Base-by-base conservation (phyloP, 345 rosid genomes). In the Clarkia xantiana region DNA sequence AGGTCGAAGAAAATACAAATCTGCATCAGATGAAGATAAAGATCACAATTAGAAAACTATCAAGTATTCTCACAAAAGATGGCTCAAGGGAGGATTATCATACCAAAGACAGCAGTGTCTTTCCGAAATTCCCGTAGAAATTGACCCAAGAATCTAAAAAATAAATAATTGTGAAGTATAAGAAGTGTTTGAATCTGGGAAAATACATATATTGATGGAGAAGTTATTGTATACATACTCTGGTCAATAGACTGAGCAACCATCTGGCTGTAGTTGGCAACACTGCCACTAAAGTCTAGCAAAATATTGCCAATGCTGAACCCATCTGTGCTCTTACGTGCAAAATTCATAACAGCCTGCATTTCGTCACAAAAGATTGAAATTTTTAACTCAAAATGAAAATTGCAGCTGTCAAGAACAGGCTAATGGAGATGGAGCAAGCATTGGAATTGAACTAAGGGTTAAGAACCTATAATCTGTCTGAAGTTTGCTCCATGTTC, bases 101-200 rank as follows among this genome's bases (percentile, higher is more conserved):
- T 77, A 88, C 94, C 73, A 89, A 57, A 56, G 97, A 88, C 3
- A 88, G 71, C 66, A 84, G 60, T 10, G 79, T 79, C 76, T 90
- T 90, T 68, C 98, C 96, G 19, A 86, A 62, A 66, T 90, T 90
- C 45, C 98, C 98, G 57, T 83, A 81, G 64, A 90, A 86, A 78
- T 90, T 90, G 61, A 81, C 86, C 96, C 89, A 90, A 19, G 98
- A 83, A 86, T 79, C 98, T 90, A 68, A 11, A n/a, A n/a, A n/a
- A n/a, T n/a, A 59, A 47, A 53, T 15, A 39, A 52, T 34, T 18
- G 50, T 47, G 23, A 15, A 62, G 39, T 43, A 57, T 51, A 19
- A 55, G 40, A 53, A 14, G n/a, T 17, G 46, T 43, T 17, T 16
- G 47, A 29, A 15, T 39, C 25, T 38, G 23, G 19, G 36, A 5